Percentiles rank a stretch among this genome's conserved stretches.
Evolutionary conservation across 768 basidiomycete genomes (phyloP).

Genomic region (Rhizopogon vinicolor): DNA sequence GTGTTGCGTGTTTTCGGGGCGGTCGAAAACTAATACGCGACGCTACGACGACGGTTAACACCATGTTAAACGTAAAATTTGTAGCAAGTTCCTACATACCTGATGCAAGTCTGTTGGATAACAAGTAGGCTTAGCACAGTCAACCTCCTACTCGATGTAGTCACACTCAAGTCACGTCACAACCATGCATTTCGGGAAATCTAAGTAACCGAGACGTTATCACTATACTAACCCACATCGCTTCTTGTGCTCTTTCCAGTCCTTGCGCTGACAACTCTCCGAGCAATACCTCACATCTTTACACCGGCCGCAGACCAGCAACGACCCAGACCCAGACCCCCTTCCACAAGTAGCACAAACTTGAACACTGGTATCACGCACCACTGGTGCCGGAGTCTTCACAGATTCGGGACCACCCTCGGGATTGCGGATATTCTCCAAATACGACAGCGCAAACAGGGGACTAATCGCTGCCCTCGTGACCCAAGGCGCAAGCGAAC

Average conservation of each 20-base stretch:
- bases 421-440: conserved; percentile 33
- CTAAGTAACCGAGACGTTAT: too few relatives aligned
- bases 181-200: too few relatives aligned
- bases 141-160: background rate
- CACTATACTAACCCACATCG: conserved; percentile 14
- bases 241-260: conserved; percentile 35
- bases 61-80: background rate
- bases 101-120: too few relatives aligned
- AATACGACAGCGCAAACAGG: conserved; percentile 46
- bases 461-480: conserved; percentile 50
- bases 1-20: background rate
- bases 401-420: background rate
- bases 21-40: background rate
- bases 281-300: conserved; percentile 35
- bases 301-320: conserved; percentile 34
- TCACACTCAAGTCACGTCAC: background rate
- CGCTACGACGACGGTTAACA: background rate
- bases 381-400: background rate
- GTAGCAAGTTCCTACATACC: background rate
- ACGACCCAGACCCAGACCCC: background rate
- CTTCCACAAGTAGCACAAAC: conserved; percentile 17
- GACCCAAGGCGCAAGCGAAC: conserved; percentile 33
- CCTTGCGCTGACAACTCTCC: conserved; percentile 37
- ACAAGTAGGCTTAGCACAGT: too few relatives aligned
- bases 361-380: background rate